Conservation (phyloP, 2,329 filamentous ascomycete species). For the Emmonsiellopsis sp. region DNA sequence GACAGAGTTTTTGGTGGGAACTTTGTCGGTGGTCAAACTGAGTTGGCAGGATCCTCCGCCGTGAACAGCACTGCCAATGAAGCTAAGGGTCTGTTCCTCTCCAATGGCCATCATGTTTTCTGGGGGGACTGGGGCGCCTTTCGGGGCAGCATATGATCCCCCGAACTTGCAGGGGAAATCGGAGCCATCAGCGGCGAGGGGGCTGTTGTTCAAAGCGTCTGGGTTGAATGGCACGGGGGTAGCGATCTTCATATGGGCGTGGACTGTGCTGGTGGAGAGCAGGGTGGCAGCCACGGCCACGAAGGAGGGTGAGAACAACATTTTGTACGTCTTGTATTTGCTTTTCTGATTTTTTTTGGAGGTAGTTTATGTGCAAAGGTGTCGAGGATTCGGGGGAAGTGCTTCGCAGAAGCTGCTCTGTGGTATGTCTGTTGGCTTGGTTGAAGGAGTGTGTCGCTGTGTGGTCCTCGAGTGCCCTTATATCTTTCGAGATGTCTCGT, state of each 20-base stretch:
- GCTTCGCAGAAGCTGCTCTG: constrained; percentile 4
- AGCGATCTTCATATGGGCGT: constrained; percentile 68
- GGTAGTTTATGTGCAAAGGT: not conserved
- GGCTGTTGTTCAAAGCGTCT: constrained; percentile 49
- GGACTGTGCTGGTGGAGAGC: constrained; percentile 46
- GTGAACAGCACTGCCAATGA: constrained; percentile 67
- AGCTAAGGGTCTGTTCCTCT: constrained; percentile 49
- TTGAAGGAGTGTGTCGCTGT: constrained; percentile 2
- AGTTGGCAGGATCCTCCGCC: constrained; percentile 91
- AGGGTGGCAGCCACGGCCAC: constrained; percentile 36
- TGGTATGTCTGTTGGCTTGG: not conserved
- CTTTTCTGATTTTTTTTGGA: not conserved
- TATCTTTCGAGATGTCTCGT: constrained; percentile 1
- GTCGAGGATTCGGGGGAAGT: not conserved
- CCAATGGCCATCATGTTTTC: constrained; percentile 57
- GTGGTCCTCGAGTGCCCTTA: constrained; percentile 1
- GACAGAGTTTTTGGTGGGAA: constrained; percentile 54
- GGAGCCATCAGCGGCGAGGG: constrained; percentile 49
- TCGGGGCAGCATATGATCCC: constrained; percentile 30
- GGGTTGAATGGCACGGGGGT: constrained; percentile 55
- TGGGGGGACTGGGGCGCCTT: constrained; percentile 11
- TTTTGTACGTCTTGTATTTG: constrained; percentile 2
- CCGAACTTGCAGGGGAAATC: constrained; percentile 76
- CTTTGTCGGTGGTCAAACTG: constrained; percentile 67
- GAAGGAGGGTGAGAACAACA: constrained; percentile 22